Percentiles rank a stretch among this genome's conserved stretches.
Conservation (phyloP, 2,329 filamentous ascomycete species). For the Pyrenophora seminiperda region DNA sequence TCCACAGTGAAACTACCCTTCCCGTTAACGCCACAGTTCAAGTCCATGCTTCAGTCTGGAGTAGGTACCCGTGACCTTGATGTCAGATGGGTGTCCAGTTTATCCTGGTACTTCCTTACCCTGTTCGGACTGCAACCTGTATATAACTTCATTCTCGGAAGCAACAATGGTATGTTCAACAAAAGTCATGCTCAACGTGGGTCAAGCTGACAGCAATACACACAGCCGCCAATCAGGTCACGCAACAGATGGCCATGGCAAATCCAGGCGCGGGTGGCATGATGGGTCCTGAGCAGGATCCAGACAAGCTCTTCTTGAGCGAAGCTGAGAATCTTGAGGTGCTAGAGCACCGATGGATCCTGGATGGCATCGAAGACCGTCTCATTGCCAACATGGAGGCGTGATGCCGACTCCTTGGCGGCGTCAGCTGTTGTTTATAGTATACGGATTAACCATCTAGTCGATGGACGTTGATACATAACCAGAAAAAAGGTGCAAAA, state of each 20-base stretch:
- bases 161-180: conserved; percentile 79
- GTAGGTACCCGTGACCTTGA: conserved; percentile 96
- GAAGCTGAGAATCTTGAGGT: conserved; percentile 97
- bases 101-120: conserved; percentile 98
- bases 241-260: conserved; percentile 80
- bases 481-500: conserved; percentile 16
- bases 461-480: conserved; percentile 9
- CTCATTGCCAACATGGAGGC: conserved; percentile 61
- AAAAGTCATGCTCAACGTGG: conserved; percentile 3
- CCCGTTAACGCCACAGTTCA: conserved; percentile 97
- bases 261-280: conserved; percentile 76
- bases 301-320: conserved; percentile 89
- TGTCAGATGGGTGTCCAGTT: conserved; percentile 96
- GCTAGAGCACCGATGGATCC: conserved; percentile 87
- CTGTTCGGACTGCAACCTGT: conserved; percentile 96
- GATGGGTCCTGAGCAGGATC: conserved; percentile 91
- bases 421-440: conserved; percentile 11
- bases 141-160: conserved; percentile 95
- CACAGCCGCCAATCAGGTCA: conserved; percentile 85
- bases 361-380: conserved; percentile 86
- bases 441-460: conserved; percentile 17
- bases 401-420: conserved; percentile 14
- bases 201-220: conserved; percentile 36
- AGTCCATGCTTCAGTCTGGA: conserved; percentile 97
- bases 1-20: conserved; percentile 88